A percentile compares a stretch with the other conserved stretches of the same genome.
Evolutionary conservation across 257 asterid genomes (phyloP).

Genomic region (Catharanthus roseus): DNA sequence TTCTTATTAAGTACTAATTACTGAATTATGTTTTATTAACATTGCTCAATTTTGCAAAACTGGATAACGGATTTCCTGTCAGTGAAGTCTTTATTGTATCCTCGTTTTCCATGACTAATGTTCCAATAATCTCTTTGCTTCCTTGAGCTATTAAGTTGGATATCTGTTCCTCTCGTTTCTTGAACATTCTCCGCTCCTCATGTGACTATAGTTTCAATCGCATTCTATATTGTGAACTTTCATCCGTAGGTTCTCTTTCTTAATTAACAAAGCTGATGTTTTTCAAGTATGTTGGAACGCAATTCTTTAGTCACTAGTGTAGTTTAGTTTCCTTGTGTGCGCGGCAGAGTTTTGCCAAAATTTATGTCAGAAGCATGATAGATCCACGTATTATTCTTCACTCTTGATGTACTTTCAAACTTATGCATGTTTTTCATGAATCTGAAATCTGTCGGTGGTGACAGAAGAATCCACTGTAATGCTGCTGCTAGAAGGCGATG

Average conservation of each 20-base stretch:
- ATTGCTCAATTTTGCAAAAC: background rate
- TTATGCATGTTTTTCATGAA: background rate
- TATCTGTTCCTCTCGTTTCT: background rate
- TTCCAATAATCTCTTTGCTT: background rate
- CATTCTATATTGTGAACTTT: background rate
- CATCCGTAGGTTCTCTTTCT: background rate
- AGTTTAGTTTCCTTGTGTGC: background rate
- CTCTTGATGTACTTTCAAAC: background rate
- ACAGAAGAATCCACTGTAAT: conserved; percentile 66
- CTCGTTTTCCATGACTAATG: background rate
- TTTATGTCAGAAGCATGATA: background rate
- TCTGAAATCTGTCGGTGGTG: conserved; percentile 13
- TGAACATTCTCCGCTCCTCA: background rate
- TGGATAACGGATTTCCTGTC: background rate
- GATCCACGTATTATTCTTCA: background rate
- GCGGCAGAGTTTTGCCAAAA: background rate
- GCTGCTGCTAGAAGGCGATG: conserved; percentile 41
- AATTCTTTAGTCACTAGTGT: background rate
- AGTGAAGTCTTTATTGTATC: background rate
- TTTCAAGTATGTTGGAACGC: background rate
- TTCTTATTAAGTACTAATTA: background rate
- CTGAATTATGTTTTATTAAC: background rate
- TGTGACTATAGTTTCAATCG: background rate
- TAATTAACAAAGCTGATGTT: background rate
- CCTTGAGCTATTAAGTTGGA: background rate